These are phyloP conservation scores for Agapanthus africanus DNA, from an alignment of 106 monocot species.

Conservation along the genomic window DNA sequence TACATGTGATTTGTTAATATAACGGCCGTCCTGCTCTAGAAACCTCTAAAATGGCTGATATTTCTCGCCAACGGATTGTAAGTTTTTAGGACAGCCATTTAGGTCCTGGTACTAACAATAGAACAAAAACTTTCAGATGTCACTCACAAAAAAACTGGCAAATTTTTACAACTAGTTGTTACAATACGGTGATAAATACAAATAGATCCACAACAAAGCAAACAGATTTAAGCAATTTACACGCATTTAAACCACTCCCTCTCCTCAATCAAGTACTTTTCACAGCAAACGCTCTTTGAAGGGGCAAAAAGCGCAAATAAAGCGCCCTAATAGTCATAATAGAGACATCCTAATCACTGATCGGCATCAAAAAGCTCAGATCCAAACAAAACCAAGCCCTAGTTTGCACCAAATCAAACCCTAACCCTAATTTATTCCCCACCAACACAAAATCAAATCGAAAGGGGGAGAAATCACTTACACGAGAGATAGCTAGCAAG, in stretches of 20 bases:
- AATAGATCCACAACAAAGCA: background rate
- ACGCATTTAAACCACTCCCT: background rate
- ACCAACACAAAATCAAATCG: background rate
- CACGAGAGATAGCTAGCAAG: background rate
- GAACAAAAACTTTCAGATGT: background rate
- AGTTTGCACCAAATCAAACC: background rate
- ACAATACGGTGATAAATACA: background rate
- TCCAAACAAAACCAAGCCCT: background rate
- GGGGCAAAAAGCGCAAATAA: too few relatives aligned
- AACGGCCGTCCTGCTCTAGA: too few relatives aligned
- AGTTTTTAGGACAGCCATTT: too few relatives aligned
- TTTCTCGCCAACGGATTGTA: too few relatives aligned
- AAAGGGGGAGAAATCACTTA: slow-evolving; percentile 4
- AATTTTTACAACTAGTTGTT: background rate
- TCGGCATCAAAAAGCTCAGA: background rate
- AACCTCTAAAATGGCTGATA: too few relatives aligned
- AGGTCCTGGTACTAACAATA: background rate
- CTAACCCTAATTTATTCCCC: background rate
- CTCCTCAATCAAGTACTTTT: background rate
- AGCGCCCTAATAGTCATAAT: background rate
- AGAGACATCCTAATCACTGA: background rate
- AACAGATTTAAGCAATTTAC: too few relatives aligned
- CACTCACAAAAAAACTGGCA: background rate
- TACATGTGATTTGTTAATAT: too few relatives aligned
- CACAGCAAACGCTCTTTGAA: too few relatives aligned